phyloP scores from a whole-genome alignment of 306 rosid species.

The Prunus armeniaca region DNA sequence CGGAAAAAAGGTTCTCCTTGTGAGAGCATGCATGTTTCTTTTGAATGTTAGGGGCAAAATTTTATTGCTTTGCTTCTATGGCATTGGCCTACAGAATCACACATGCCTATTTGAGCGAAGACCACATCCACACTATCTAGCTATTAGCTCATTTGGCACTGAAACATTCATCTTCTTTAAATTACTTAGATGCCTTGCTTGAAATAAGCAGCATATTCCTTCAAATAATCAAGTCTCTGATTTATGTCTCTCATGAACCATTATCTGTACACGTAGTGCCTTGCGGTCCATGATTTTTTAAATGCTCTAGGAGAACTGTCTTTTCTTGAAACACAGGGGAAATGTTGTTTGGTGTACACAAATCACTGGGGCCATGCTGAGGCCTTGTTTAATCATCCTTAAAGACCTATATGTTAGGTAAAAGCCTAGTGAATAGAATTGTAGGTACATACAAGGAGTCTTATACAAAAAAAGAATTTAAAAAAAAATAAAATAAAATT shows the following conservation, averaged over 20 bases:
- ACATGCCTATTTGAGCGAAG: conserved; percentile 3
- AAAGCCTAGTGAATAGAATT: background rate
- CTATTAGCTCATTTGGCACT: background rate
- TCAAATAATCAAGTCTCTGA: background rate
- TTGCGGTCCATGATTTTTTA: background rate
- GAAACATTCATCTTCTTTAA: background rate
- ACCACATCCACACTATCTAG: background rate
- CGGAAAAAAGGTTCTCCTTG: conserved; percentile 42
- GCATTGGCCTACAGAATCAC: conserved; percentile 25
- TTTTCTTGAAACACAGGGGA: background rate
- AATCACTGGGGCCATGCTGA: background rate
- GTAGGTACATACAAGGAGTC: background rate
- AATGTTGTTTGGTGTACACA: background rate
- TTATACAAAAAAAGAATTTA: background rate
- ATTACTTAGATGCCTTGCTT: background rate
- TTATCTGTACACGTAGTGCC: background rate
- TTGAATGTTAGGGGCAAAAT: conserved; percentile 28
- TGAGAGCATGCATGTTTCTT: conserved; percentile 20
- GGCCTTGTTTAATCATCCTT: background rate
- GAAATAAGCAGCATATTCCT: background rate
- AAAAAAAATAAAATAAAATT: background rate
- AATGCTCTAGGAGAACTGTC: background rate
- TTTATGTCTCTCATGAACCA: background rate
- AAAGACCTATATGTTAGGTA: background rate
- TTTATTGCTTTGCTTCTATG: conserved; percentile 2